These are phyloP conservation scores for Phytopythium aichiense DNA, from an alignment of 352 stramenopile genomes.

Conservation along the genomic window DNA sequence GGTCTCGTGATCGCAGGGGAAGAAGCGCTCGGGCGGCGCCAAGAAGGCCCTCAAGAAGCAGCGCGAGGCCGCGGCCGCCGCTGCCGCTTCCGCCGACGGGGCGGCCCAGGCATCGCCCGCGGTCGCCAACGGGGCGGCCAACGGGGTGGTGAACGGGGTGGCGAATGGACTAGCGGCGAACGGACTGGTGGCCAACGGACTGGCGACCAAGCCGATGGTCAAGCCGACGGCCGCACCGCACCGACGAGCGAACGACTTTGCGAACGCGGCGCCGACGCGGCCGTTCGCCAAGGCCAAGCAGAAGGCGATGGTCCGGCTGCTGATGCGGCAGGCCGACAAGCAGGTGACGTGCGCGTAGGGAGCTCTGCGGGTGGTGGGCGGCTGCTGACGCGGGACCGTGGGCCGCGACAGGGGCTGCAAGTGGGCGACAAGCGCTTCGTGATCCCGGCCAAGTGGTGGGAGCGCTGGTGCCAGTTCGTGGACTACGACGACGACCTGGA, in stretches of 20 bases:
- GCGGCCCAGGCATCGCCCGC: background rate
- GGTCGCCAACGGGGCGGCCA: constrained; percentile 6
- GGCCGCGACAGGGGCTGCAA: constrained; percentile 40
- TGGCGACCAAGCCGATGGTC: background rate
- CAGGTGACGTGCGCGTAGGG: constrained; percentile 21
- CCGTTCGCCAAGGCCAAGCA: constrained; percentile 36
- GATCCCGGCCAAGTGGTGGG: constrained; percentile 78
- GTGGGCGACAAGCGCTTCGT: constrained; percentile 77
- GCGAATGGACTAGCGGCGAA: background rate
- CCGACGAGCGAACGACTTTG: constrained; percentile 3
- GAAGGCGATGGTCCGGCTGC: constrained; percentile 45
- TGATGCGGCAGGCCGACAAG: constrained; percentile 58
- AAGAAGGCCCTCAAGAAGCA: constrained; percentile 61
- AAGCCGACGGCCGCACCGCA: background rate
- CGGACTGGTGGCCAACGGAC: background rate
- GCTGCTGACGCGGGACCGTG: background rate
- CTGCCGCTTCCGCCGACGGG: constrained; percentile 1
- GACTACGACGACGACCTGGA: constrained; percentile 38
- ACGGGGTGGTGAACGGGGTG: constrained; percentile 4
- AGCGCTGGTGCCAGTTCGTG: constrained; percentile 73
- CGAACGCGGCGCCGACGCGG: constrained; percentile 16
- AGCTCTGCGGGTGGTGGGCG: background rate
- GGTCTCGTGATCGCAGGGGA: constrained; percentile 9
- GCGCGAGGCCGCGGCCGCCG: constrained; percentile 18
- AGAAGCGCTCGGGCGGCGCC: constrained; percentile 35